Base-by-base conservation (phyloP, 106 monocot genomes). In the Platanthera guangdongensis region DNA sequence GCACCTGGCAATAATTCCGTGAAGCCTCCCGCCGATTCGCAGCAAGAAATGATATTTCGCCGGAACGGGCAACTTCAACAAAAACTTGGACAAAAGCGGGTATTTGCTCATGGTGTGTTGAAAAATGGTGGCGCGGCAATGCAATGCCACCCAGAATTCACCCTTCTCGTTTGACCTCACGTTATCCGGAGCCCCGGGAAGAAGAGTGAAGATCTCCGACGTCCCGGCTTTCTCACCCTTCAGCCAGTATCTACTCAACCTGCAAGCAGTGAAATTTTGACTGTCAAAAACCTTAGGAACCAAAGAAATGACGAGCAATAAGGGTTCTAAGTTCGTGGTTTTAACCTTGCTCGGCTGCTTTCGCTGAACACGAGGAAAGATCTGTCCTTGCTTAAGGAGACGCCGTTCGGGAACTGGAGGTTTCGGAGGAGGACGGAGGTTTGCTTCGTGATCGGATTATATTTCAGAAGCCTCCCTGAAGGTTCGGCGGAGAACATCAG, bases 101-200 rank as follows among this genome's bases (percentile, higher is more conserved):
- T 78, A 71, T 14, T 3, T 47, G 32, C 76, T 83, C 57, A 84
- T 15, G 47, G 81, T 5, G 30, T 90, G 74, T 18, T 74, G 80
- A 60, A 83, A 87, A 5, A 73, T 25, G 18, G 79, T 59, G 9
- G 79, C 73, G 7, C 90, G 86, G 71, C 85, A 77, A 77, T 92
- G 91, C 14, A 88, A 82, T 3, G 91, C 91, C 75, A 88, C 91
- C 91, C 91, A 92, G 76, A 88, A 92, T 47, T 88, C 91, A 7
- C 91, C 91, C 32, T 81, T 81, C 16, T 83, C 78, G 28, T 92
- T 88, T 0, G 86, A 83, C 57, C 91, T 88, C 65, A 92, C 88
- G 47, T 92, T 92, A 67, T 92, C 91, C 4, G 91, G 91, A 52
- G 82, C 67, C 1, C 91, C 91, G 6, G 88, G 91, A 30, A 92